Conservation (phyloP, 2,329 filamentous ascomycete species). For the Exutisphaerella laricina region DNA sequence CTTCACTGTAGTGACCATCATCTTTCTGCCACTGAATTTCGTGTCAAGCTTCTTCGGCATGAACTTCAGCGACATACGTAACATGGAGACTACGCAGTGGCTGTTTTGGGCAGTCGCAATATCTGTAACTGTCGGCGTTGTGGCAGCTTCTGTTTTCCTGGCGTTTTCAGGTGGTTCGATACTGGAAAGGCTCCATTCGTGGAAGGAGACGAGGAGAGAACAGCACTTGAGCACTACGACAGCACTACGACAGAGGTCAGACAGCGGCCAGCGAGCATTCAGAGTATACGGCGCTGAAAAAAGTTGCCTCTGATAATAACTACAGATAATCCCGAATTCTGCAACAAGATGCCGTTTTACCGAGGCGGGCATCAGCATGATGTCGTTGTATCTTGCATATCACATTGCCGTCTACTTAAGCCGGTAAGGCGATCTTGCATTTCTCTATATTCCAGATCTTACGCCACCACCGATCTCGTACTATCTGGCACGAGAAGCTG, state of each 20-base stretch:
- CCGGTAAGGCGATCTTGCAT: no score
- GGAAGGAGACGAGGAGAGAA: slow-evolving; percentile 26
- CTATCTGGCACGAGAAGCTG: no score
- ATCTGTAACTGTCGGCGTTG: slow-evolving; percentile 10
- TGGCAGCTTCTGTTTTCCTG: slow-evolving; percentile 34
- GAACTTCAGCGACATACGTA: slow-evolving; percentile 12
- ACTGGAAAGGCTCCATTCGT: slow-evolving; percentile 34
- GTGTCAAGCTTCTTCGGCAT: slow-evolving; percentile 15
- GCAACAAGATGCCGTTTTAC: no score
- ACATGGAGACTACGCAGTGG: slow-evolving; percentile 9
- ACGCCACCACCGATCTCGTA: no score
- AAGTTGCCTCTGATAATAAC: no score
- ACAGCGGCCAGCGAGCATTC: slow-evolving; percentile 7
- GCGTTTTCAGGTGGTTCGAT: slow-evolving; percentile 39
- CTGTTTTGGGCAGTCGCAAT: slow-evolving; percentile 10
- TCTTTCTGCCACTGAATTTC: slow-evolving; percentile 15
- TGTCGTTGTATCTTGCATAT: no score
- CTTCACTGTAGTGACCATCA: slow-evolving; percentile 15
- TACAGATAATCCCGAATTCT: no score
- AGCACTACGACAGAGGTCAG: slow-evolving; percentile 10
- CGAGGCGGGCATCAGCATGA: no score
- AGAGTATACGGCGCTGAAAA: slow-evolving; percentile 13
- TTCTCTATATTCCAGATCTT: no score
- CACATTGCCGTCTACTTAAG: no score
- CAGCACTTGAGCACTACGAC: slow-evolving; percentile 14